phyloP scores from a whole-genome alignment of 352 stramenopile genomes.

The Phytophthora cryptogea region DNA sequence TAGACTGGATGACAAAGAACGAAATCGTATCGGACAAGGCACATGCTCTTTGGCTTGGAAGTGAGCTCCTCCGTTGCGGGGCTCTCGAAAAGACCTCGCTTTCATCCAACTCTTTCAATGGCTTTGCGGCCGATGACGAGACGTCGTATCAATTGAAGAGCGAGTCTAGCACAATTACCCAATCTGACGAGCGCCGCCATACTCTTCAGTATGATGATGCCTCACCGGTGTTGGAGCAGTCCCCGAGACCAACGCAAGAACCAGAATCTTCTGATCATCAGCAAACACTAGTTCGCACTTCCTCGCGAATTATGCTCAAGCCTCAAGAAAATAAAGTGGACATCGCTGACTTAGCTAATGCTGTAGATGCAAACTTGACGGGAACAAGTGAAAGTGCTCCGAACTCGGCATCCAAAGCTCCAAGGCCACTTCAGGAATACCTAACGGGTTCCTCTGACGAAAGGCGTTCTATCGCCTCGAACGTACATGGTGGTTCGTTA shows the following conservation, averaged over 20 bases:
- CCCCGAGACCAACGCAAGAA: constrained; percentile 21
- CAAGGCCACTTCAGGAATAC: constrained; percentile 29
- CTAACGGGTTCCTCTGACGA: constrained; percentile 44
- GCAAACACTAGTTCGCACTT: constrained; percentile 28
- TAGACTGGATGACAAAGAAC: constrained; percentile 81
- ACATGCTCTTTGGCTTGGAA: constrained; percentile 77
- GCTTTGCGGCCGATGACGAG: constrained; percentile 38
- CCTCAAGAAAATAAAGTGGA: constrained; percentile 40
- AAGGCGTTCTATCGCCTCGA: constrained; percentile 49
- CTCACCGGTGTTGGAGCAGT: constrained; percentile 15
- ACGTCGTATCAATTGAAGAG: constrained; percentile 46
- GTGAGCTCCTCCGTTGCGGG: constrained; percentile 65
- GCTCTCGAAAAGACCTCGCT: constrained; percentile 50
- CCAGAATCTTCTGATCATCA: constrained; percentile 14
- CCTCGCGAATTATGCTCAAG: constrained; percentile 36
- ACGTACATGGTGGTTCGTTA: constrained; percentile 39
- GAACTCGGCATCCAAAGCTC: constrained; percentile 24
- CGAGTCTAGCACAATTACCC: constrained; percentile 43
- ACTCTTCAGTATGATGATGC: constrained; percentile 25
- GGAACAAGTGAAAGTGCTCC: constrained; percentile 14
- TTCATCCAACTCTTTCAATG: constrained; percentile 31
- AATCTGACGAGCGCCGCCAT: constrained; percentile 19
- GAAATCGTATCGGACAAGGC: constrained; percentile 74
- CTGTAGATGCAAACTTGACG: constrained; percentile 37
- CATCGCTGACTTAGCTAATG: constrained; percentile 36